Evolutionary conservation across 768 basidiomycete genomes (phyloP), one percentile per base, ranked within the genome.

Genomic region (Heimioporus sp.): DNA sequence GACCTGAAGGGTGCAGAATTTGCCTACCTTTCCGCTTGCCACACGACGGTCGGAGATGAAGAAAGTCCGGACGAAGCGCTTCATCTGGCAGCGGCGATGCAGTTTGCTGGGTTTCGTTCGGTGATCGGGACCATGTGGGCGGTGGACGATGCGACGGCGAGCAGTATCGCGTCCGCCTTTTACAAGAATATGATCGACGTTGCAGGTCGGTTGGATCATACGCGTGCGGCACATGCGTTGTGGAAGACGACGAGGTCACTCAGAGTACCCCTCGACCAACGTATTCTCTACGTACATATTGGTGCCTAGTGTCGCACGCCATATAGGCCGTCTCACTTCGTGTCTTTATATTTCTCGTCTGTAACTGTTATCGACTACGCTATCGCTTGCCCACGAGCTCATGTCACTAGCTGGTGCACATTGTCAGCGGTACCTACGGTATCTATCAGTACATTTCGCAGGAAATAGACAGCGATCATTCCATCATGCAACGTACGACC

Each of bases 11-110:
- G 49, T 6, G 5, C 54, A 3, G 51, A 60, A 28, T 56, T 60
- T 24, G 58, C 58, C 7, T 60, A 49, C 10, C 36, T 68, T 16
- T 68, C 63, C 5, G 61, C 63, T 0, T 68, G 67, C 40, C 44
- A 65, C 40, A 60, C 65, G 17, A n/a, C n/a, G n/a, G n/a, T n/a
- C n/a, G n/a, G n/a, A n/a, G n/a, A n/a, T n/a, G n/a, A n/a, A n/a
- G n/a, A n/a, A n/a, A n/a, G n/a, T n/a, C n/a, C n/a, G n/a, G n/a
- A n/a, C n/a, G n/a, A n/a, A n/a, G n/a, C n/a, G n/a, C n/a, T n/a
- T n/a, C n/a, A n/a, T n/a, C n/a, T n/a, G n/a, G n/a, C n/a, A n/a
- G n/a, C n/a, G n/a, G 48, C 43, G 1, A 50, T 45, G 43, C 48
- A 50, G 20, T 41, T 51, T 4, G 37, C 46, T 6, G 51, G 54